These are phyloP conservation scores for Melaleuca quinquenervia DNA, from an alignment of 345 rosid genomes.

Conservation along the genomic window DNA sequence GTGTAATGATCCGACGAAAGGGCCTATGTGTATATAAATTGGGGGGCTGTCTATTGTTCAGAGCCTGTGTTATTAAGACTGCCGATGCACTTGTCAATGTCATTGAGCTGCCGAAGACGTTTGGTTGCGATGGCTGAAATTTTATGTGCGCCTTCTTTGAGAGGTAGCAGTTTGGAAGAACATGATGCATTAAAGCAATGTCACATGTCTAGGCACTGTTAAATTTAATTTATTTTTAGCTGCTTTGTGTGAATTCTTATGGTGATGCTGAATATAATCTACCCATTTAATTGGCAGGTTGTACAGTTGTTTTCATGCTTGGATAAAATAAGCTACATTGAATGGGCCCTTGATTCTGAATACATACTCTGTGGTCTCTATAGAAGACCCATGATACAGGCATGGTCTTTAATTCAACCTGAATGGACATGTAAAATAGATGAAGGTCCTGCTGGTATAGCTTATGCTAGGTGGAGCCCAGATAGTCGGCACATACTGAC, in stretches of 20 bases:
- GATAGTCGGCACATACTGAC: slow-evolving; percentile 96
- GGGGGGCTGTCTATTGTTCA: neutral
- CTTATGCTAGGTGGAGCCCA: slow-evolving; percentile 98
- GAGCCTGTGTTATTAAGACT: neutral
- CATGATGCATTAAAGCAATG: neutral
- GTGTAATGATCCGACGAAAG: neutral
- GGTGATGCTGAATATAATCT: neutral
- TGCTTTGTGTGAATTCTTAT: neutral
- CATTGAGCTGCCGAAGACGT: neutral
- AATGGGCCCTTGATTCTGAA: slow-evolving; percentile 96
- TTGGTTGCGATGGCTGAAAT: neutral
- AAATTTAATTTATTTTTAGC: neutral
- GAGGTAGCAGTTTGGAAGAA: neutral
- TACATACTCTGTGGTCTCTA: slow-evolving; percentile 91
- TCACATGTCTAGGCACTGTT: neutral
- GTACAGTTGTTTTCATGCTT: slow-evolving; percentile 94
- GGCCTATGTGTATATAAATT: neutral
- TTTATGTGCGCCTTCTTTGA: neutral
- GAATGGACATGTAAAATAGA: slow-evolving; percentile 99
- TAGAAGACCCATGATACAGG: slow-evolving; percentile 89
- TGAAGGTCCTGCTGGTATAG: slow-evolving; percentile 94
- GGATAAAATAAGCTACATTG: slow-evolving; percentile 92
- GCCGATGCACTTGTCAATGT: neutral
- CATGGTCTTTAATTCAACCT: slow-evolving; percentile 84
- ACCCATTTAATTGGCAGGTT: slow-evolving; percentile 45